Evolutionary conservation across 768 basidiomycete species (phyloP).

Genomic region (Austroboletus eburneus): DNA sequence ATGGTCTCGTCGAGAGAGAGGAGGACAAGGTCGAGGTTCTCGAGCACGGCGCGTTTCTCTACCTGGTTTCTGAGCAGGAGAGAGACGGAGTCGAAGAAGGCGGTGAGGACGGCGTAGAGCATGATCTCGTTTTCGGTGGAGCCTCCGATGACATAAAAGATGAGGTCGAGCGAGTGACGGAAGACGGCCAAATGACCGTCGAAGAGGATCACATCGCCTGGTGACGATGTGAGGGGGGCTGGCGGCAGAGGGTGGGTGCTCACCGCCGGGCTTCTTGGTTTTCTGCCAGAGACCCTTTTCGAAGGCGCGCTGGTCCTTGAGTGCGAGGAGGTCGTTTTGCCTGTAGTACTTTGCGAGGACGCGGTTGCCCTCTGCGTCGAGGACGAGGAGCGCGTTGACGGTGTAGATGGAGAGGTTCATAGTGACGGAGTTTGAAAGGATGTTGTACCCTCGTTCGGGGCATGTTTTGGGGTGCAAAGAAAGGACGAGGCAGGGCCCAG

Average conservation of each 20-base stretch:
- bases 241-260: conserved; percentile 17
- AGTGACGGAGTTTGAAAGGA: conserved; percentile 21
- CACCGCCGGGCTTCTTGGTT: conserved; percentile 91
- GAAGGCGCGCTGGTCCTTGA: conserved; percentile 93
- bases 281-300: conserved; percentile 96
- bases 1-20: conserved; percentile 95
- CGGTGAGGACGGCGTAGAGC: conserved; percentile 80
- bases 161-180: conserved; percentile 92
- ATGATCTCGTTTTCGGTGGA: conserved; percentile 93
- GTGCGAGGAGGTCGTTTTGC: conserved; percentile 57
- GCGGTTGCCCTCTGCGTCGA: conserved; percentile 94
- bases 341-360: conserved; percentile 95
- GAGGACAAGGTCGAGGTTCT: conserved; percentile 90
- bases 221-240: background rate
- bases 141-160: conserved; percentile 89
- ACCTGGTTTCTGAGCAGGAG: conserved; percentile 87
- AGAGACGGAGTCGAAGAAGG: conserved; percentile 81
- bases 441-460: conserved; percentile 3
- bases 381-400: conserved; percentile 80
- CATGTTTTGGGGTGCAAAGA: conserved; percentile 15
- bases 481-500: too few species aligned
- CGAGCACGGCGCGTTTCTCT: conserved; percentile 91
- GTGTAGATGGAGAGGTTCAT: conserved; percentile 87
- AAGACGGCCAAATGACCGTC: conserved; percentile 90
- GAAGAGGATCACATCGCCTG: conserved; percentile 92